Evolutionary conservation across 805 yeast genomes (phyloP), one percentile per base, ranked within the genome.

Genomic region (Yarrowia yakushimensis): DNA sequence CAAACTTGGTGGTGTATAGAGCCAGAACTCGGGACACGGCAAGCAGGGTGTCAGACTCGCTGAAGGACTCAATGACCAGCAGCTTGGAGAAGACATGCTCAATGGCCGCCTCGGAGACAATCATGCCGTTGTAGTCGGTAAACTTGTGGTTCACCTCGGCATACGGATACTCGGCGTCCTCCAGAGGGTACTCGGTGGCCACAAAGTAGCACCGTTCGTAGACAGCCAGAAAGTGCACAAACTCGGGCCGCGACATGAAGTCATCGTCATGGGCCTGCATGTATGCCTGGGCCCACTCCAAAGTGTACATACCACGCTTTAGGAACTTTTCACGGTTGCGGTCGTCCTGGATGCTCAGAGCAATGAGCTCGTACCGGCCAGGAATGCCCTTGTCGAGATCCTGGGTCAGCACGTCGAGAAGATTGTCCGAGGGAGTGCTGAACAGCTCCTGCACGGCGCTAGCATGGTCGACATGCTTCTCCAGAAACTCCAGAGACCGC

Each of bases 21-120:
- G 85, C 77, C 63, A 87, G 69, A 0, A 86, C 71, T 31, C 86
- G 77, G n/a, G 85, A 79, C 2, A 85, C 71, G 0, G 85, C 79
- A 1, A 80, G 67, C 9, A 55, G 61, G 13, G 48, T 28, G 37
- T 55, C 48, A 3, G 48, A 27, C 18, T 20, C 28, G n/a, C 18
- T 18, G 28, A 41, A 39, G 6, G 48, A 28, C 39, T 55, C 48
- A 15, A 55, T 39, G 2, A 48, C 31, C 22, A 43, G n/a, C 48
- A 55, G 48, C 10, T 41, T 28, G 12, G 36, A 25, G 13, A 55
- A 52, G 12, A 52, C 59, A 10, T 25, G 25, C 59, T 52, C 59
- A 27, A 39, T 39, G 28, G 61, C 37, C 48, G 39, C 39, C 46
- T 37, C 48, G 15, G 48, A 39, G 4, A 55, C 59, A 17, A 4